Percentiles rank a stretch among this genome's conserved stretches.
These are phyloP conservation scores for Ciborinia camelliae DNA, from an alignment of 2,329 filamentous ascomycete species.

Conservation along the genomic window DNA sequence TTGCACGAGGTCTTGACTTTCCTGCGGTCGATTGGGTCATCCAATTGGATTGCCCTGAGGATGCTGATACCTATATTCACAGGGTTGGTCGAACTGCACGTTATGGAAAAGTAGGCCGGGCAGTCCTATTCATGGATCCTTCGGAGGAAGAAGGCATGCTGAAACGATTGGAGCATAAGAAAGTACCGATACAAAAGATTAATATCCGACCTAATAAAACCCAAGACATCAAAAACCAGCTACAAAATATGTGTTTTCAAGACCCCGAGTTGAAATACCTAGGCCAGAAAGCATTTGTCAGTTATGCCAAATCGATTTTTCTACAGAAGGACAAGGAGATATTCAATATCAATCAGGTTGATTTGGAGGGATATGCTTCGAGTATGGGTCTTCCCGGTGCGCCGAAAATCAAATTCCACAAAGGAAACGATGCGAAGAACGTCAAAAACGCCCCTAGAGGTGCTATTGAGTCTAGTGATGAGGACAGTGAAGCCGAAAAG, in stretches of 20 bases:
- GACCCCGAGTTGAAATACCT: constrained; percentile 91
- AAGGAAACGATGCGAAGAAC: constrained; percentile 81
- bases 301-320: constrained; percentile 80
- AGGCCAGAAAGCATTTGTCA: constrained; percentile 92
- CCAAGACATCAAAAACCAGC: constrained; percentile 74
- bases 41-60: constrained; percentile 96
- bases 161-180: constrained; percentile 78
- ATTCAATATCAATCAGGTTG: constrained; percentile 78
- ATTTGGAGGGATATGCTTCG: constrained; percentile 79
- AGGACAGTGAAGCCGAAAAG: constrained; percentile 53
- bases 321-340: constrained; percentile 89
- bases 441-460: constrained; percentile 81
- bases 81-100: constrained; percentile 92
- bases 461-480: constrained; percentile 57
- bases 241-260: constrained; percentile 96
- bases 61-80: constrained; percentile 97
- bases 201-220: constrained; percentile 89
- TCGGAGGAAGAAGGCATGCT: constrained; percentile 93
- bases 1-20: constrained; percentile 91
- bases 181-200: constrained; percentile 82
- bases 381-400: constrained; percentile 87
- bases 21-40: constrained; percentile 98
- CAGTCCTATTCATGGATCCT: constrained; percentile 87
- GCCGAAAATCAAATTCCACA: constrained; percentile 89
- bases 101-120: constrained; percentile 81